Evolutionary conservation across 768 basidiomycete species (phyloP), one percentile per base, ranked within the genome.

Genomic region (Mycena capillaripes): DNA sequence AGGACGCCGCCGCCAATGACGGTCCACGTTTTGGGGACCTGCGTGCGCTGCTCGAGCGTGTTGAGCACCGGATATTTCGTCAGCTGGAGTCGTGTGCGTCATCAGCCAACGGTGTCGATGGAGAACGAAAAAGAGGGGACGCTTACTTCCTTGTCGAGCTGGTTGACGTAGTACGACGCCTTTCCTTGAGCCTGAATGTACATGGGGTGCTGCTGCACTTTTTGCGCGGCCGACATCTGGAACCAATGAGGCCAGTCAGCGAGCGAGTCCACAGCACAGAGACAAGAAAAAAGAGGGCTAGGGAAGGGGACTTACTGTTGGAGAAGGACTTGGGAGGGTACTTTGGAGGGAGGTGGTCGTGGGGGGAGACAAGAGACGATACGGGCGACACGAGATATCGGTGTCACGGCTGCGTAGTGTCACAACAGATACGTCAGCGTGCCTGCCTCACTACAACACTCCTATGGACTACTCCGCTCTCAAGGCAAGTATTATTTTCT

Each of bases 131-230:
- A 25, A 44, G 48, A 42, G 36, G 42, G 23, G 19, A 46, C 23
- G 12, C 90, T 44, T 52, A 96, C 97, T 93, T 99, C 97, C 83
- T 98, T 98, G 88, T 99, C 97, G 79, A 99, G 93, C 87, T 97
- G 94, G 83, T 81, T 85, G 79, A 95, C 84, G 81, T 98, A 95
- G 85, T 93, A 90, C 77, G 87, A 87, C 72, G 91, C 94, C 87
- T 93, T 94, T 81, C 90, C 92, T 84, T 94, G 92, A 29, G 90
- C 95, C 84, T 97, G 94, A 77, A 94, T 76, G 85, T 93, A 91
- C 78, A 92, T 87, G 36, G 97, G 96, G 86, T 97, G 97, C 80
- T 94, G 92, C 84, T 96, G 92, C 75, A 97, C 82, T 84, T 92
- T 93, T 86, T 96, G 91, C 29, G 91, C 83, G 70, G 94, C 90